Evolutionary conservation across 2,329 filamentous ascomycete genomes (phyloP).

Genomic region (Colletotrichum graminicola): DNA sequence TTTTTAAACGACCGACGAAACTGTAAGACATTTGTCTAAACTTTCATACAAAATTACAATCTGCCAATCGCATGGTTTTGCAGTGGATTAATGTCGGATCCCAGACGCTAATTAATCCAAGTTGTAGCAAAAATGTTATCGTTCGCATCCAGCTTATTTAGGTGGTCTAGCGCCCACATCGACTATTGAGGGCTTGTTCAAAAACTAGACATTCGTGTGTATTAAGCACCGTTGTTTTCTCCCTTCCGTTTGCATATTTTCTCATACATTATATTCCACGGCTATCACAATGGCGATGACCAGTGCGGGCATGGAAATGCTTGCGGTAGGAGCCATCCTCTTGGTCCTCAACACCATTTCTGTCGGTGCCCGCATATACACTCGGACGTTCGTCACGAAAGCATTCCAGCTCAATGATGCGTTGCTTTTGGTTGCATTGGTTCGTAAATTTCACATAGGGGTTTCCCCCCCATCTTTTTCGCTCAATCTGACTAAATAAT

Average conservation of each 20-base stretch:
- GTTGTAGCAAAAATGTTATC: no score
- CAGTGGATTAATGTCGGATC: slow-evolving; percentile 2
- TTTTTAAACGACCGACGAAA: slow-evolving; percentile 33
- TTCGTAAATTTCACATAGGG: neutral
- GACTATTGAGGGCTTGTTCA: no score
- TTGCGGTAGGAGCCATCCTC: slow-evolving; percentile 23
- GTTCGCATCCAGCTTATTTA: neutral
- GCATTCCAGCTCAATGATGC: slow-evolving; percentile 10
- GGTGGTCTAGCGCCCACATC: neutral
- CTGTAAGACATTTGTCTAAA: neutral
- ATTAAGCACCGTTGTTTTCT: neutral
- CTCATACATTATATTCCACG: neutral
- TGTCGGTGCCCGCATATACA: slow-evolving; percentile 31
- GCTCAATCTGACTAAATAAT: neutral
- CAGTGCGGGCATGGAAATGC: slow-evolving; percentile 1
- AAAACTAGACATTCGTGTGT: neutral
- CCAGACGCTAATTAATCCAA: neutral
- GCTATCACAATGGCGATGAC: slow-evolving; percentile 18
- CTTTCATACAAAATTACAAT: no score
- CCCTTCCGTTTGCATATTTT: neutral
- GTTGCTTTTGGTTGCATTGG: slow-evolving; percentile 18
- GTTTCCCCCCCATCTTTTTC: no score
- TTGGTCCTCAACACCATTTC: slow-evolving; percentile 28
- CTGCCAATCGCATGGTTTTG: slow-evolving; percentile 1
- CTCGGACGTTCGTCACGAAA: slow-evolving; percentile 16